Percentiles rank a stretch among this genome's conserved stretches.
phyloP scores from a whole-genome alignment of 2,329 filamentous ascomycete species.

The Arthrobotrys entomopaga region DNA sequence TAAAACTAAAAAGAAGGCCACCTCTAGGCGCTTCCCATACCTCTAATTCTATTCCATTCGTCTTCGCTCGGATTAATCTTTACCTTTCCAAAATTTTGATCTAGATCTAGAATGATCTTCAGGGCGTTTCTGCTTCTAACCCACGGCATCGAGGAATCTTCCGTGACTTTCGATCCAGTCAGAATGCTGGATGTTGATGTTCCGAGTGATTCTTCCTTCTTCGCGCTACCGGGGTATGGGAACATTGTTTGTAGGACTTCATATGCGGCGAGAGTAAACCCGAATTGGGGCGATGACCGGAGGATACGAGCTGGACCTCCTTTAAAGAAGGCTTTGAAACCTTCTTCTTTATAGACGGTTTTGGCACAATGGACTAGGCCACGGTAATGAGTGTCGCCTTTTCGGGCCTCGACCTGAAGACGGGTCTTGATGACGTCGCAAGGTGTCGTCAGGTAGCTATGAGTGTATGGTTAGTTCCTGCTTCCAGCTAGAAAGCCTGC shows the following conservation, averaged over 20 bases:
- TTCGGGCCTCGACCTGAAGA: conserved; percentile 94
- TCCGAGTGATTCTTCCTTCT: conserved; percentile 24
- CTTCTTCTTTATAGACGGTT: conserved; percentile 89
- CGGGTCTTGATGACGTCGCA: conserved; percentile 99
- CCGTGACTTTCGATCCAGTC: conserved; percentile 63
- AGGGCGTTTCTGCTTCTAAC: conserved; percentile 85
- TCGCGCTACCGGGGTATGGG: conserved; percentile 74
- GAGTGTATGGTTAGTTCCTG: neutral
- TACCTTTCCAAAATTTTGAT: conserved; percentile 87
- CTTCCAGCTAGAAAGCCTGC: neutral
- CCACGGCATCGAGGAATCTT: conserved; percentile 66
- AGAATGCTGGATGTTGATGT: conserved; percentile 64
- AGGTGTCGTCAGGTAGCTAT: conserved; percentile 85
- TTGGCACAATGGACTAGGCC: conserved; percentile 84
- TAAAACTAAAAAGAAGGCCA: neutral
- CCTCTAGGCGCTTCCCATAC: conserved; percentile 22
- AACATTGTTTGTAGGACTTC: conserved; percentile 85
- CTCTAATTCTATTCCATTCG: conserved; percentile 60
- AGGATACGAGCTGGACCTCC: conserved; percentile 94
- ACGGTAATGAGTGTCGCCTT: conserved; percentile 87
- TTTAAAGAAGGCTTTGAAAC: conserved; percentile 97
- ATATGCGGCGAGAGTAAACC: conserved; percentile 95
- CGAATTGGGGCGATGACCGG: conserved; percentile 95
- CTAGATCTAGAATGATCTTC: conserved; percentile 93
- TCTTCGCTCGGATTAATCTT: conserved; percentile 65